These are phyloP conservation scores for Amylocarpus encephaloides DNA, from an alignment of 2,329 filamentous ascomycete species.

Conservation along the genomic window DNA sequence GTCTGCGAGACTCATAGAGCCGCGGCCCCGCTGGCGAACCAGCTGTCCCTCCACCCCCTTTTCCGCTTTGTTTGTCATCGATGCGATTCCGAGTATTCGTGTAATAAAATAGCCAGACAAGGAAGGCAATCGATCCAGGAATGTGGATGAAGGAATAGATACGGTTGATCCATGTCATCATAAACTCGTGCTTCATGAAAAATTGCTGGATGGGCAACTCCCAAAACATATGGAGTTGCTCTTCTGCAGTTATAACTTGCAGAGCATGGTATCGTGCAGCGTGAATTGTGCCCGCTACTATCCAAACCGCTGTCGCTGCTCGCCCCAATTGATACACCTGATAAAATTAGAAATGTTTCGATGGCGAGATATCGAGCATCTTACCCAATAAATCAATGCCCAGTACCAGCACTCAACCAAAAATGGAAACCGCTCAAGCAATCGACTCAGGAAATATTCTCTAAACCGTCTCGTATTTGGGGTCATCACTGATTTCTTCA, in stretches of 20 bases:
- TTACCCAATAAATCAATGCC: slow-evolving; percentile 71
- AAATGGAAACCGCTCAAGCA: slow-evolving; percentile 64
- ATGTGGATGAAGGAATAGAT: slow-evolving; percentile 75
- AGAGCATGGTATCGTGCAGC: slow-evolving; percentile 59
- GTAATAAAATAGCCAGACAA: slow-evolving; percentile 61
- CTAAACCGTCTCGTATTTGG: slow-evolving; percentile 58
- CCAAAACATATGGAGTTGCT: slow-evolving; percentile 54
- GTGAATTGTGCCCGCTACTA: background rate
- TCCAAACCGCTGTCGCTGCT: background rate
- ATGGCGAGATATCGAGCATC: slow-evolving; percentile 20
- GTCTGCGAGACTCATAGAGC: slow-evolving; percentile 49
- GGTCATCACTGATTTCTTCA: slow-evolving; percentile 43
- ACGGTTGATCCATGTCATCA: slow-evolving; percentile 65
- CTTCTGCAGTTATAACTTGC: slow-evolving; percentile 60
- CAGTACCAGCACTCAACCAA: slow-evolving; percentile 72
- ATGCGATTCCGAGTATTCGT: slow-evolving; percentile 55
- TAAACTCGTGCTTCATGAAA: slow-evolving; percentile 45
- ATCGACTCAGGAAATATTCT: slow-evolving; percentile 53
- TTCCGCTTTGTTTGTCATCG: slow-evolving; percentile 35
- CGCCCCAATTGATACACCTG: background rate
- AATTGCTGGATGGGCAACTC: slow-evolving; percentile 56
- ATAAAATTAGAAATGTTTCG: background rate
- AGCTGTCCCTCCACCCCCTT: slow-evolving; percentile 31
- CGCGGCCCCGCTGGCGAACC: slow-evolving; percentile 41
- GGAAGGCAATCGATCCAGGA: slow-evolving; percentile 66